phyloP scores from a whole-genome alignment of 176 grass and related monocot species.

The Oryza coarctata region DNA sequence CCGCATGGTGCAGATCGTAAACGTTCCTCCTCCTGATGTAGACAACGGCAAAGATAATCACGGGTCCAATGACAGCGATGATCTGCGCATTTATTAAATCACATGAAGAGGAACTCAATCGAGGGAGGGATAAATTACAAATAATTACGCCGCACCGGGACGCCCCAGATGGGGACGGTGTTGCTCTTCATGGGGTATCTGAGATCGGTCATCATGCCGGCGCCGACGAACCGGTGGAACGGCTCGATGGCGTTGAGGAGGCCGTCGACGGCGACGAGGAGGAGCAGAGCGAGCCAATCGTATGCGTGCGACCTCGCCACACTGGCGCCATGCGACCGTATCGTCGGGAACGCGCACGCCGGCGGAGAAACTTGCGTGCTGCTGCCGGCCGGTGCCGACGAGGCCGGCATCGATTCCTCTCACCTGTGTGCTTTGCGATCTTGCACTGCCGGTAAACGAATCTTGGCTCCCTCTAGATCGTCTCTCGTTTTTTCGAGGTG shows the following conservation, averaged over 20 bases:
- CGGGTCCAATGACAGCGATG: constrained; percentile 42
- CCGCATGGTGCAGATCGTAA: constrained; percentile 52
- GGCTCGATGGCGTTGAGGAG: constrained; percentile 69
- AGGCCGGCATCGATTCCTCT: background rate
- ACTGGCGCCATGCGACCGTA: constrained; percentile 31
- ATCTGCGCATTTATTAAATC: constrained; percentile 8
- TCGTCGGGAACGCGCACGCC: background rate
- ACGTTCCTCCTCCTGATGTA: constrained; percentile 35
- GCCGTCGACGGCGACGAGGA: constrained; percentile 33
- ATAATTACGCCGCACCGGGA: constrained; percentile 29
- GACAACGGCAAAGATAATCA: constrained; percentile 22
- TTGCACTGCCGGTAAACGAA: too few species aligned
- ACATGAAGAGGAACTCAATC: background rate
- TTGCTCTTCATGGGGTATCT: constrained; percentile 68
- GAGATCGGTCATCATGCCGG: constrained; percentile 69
- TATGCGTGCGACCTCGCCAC: constrained; percentile 42
- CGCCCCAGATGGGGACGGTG: constrained; percentile 68
- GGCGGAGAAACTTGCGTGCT: background rate
- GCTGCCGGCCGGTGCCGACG: background rate
- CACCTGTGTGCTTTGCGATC: too few species aligned
- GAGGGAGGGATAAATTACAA: background rate
- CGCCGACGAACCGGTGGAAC: constrained; percentile 73
- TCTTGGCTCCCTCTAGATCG: too few species aligned
- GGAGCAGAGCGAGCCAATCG: constrained; percentile 59
- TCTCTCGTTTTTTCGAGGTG: too few species aligned